phyloP scores from a whole-genome alignment of 2,329 filamentous ascomycete genomes.

The Colletotrichum gloeosporioides region DNA sequence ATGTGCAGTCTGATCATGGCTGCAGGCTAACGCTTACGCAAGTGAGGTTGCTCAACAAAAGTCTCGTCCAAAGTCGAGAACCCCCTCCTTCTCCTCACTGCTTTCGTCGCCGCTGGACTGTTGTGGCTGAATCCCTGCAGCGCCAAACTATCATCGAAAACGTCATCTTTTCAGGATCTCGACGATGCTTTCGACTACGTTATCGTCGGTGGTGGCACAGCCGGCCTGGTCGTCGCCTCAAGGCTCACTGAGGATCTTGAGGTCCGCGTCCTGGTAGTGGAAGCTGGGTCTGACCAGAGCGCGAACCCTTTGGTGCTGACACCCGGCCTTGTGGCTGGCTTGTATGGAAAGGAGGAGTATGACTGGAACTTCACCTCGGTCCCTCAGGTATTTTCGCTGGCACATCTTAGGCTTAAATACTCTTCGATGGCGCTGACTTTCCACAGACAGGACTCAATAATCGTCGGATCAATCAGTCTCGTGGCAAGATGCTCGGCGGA shows the following conservation, averaged over 20 bases:
- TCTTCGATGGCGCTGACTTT: neutral
- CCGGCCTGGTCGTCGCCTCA: slow-evolving; percentile 37
- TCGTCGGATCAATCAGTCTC: slow-evolving; percentile 26
- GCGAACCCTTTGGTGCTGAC: slow-evolving; percentile 20
- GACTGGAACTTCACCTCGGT: slow-evolving; percentile 30
- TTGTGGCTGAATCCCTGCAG: neutral
- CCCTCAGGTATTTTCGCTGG: neutral
- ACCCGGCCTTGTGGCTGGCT: slow-evolving; percentile 21
- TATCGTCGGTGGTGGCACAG: slow-evolving; percentile 36
- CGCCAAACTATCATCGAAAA: neutral
- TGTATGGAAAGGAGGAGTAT: slow-evolving; percentile 26
- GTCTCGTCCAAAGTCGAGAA: neutral
- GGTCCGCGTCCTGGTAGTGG: slow-evolving; percentile 29
- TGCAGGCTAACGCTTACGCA: neutral
- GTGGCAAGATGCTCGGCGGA: slow-evolving; percentile 27
- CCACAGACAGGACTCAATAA: slow-evolving; percentile 24
- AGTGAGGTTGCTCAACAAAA: neutral
- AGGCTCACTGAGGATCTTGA: slow-evolving; percentile 30
- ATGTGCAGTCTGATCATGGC: neutral
- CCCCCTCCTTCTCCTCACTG: neutral
- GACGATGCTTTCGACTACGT: slow-evolving; percentile 27
- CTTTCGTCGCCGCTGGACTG: neutral
- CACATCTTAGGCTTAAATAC: no score
- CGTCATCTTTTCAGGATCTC: neutral
- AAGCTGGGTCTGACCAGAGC: slow-evolving; percentile 27